Evolutionary conservation across 805 yeast genomes (phyloP), one percentile per base, ranked within the genome.

Genomic region (Wickerhamiella cacticola): DNA sequence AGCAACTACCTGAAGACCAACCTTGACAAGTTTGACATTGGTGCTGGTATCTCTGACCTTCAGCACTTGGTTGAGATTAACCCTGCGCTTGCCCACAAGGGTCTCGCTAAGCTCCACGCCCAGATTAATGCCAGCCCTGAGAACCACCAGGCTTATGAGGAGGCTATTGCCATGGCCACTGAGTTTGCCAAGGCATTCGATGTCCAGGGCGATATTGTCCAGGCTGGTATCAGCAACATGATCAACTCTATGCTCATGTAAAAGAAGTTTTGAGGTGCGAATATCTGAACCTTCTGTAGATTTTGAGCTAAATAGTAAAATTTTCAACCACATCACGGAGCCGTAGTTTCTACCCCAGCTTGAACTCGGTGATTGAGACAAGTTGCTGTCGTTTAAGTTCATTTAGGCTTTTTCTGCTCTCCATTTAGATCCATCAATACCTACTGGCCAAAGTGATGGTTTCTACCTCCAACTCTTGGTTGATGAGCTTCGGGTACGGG

Each of bases 181-280:
- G 46, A 23, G 12, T 33, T 43, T 15, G 46, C 31, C 16, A 16
- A 33, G 12, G 18, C 18, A n/a, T 43, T 33, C 40, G 24, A 43
- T 24, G 16, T 43, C 13, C 38, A 33, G 12, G 40, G 21, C 26
- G 38, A 18, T 10, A 9, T 12, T n/a, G 38, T 33, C 24, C 33
- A 15, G 28, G 4, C 46, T 22, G 46, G 46, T 15, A 43, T 43
- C 31, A 24, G 29, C 40, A 34, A 33, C 46, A 29, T 43, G 15
- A 16, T 31, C 23, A 29, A 23, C 45, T 16, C 35, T 19, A 12
- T 41, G 3, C 31, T 41, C 28, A 16, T 31, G 10, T 41, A 29
- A 22, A 21, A 19, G n/a, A n/a, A 6, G 18, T 34, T 16, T 46
- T 34, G 18, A 12, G n/a, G n/a, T n/a, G n/a, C n/a, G n/a, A n/a